A percentile compares a stretch with the other conserved stretches of the same genome.
Conservation (phyloP, 208 protist genomes). For the Trypanosoma brucei region DNA sequence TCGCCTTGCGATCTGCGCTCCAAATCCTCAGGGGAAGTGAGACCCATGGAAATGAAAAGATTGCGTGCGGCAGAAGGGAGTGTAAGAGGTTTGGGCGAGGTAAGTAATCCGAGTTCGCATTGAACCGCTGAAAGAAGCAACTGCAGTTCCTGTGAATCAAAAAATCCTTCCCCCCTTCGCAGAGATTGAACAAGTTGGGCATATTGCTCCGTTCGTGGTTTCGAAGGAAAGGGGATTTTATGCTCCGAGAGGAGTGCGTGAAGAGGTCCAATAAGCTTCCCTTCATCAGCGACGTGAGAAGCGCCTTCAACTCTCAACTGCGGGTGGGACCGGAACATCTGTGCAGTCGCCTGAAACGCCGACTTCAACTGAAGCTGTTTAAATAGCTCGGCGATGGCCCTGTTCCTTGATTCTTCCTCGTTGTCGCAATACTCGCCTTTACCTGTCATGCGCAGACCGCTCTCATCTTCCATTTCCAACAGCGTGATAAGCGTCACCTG, state of each 20-base stretch:
- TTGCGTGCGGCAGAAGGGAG: conserved; percentile 13
- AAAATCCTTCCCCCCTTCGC: background rate
- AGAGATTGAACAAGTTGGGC: background rate
- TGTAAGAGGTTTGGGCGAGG: conserved; percentile 4
- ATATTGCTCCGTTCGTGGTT: background rate
- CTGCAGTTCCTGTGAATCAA: conserved; percentile 16
- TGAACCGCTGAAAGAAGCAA: conserved; percentile 14
- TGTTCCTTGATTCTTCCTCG: conserved; percentile 10
- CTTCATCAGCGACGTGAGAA: conserved; percentile 3
- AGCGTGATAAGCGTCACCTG: conserved; percentile 8
- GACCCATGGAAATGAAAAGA: conserved; percentile 22
- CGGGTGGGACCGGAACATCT: conserved; percentile 22
- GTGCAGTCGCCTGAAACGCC: conserved; percentile 25
- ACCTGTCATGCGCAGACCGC: conserved; percentile 25
- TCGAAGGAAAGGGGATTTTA: background rate
- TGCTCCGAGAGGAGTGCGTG: background rate
- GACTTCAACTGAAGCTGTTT: conserved; percentile 28
- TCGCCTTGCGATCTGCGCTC: background rate
- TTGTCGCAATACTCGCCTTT: conserved; percentile 18
- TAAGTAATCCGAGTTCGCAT: background rate
- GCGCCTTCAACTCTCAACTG: conserved; percentile 18
- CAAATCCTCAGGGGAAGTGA: conserved; percentile 1
- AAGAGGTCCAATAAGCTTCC: conserved; percentile 4
- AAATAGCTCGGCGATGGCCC: conserved; percentile 27
- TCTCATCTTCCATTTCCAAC: conserved; percentile 26